Evolutionary conservation across 163 green algal genomes (phyloP).

Genomic region (Prototheca stagnorum): DNA sequence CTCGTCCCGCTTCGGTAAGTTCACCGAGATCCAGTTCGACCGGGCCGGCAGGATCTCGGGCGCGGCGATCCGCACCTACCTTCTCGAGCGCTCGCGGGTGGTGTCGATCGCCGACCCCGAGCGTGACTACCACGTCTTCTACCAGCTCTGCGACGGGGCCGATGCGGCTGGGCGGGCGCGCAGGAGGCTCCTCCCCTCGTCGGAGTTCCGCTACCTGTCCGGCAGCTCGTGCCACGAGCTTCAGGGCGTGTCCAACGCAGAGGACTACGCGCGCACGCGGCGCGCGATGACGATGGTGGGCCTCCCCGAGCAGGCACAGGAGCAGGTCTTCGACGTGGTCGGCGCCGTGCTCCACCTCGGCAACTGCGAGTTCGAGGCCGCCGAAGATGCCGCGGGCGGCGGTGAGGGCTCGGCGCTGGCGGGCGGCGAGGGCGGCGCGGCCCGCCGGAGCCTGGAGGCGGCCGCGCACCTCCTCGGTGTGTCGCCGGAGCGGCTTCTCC

Average conservation of each 20-base stretch:
- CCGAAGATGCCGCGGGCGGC: too few species aligned
- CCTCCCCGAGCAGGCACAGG: slow-evolving; percentile 55
- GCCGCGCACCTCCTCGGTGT: slow-evolving; percentile 60
- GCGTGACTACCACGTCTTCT: slow-evolving; percentile 97
- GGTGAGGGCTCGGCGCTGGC: slow-evolving; percentile 19
- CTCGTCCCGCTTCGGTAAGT: slow-evolving; percentile 95
- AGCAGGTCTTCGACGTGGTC: slow-evolving; percentile 64
- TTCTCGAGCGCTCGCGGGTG: slow-evolving; percentile 90
- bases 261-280: slow-evolving; percentile 81
- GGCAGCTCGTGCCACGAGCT: slow-evolving; percentile 80
- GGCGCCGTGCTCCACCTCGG: slow-evolving; percentile 93
- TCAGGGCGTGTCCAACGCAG: slow-evolving; percentile 72
- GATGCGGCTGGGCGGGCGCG: slow-evolving; percentile 31
- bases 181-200: slow-evolving; percentile 57
- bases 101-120: slow-evolving; percentile 84
- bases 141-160: slow-evolving; percentile 33
- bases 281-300: slow-evolving; percentile 82
- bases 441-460: slow-evolving; percentile 32
- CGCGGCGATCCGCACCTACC: slow-evolving; percentile 91
- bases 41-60: slow-evolving; percentile 59
- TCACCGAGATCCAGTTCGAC: slow-evolving; percentile 98
- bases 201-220: slow-evolving; percentile 82
- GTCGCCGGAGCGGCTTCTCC: slow-evolving; percentile 43
- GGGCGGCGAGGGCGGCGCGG: too few species aligned
- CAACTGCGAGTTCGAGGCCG: slow-evolving; percentile 71